Base-by-base conservation (phyloP, 805 yeast species). In the Starmerella apis region DNA sequence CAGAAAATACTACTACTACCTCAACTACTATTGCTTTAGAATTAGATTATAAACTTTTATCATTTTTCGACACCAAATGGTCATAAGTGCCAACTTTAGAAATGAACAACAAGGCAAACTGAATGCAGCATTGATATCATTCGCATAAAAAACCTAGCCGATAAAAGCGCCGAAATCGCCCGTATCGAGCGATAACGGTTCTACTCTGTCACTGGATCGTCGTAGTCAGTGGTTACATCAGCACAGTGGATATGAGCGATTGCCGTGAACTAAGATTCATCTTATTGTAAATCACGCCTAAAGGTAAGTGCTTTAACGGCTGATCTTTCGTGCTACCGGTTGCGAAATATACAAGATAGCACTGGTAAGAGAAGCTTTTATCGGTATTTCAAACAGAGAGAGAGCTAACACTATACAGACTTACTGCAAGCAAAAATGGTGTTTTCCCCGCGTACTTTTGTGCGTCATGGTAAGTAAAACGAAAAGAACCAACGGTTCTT, bases 231-330 rank as follows among this genome's bases (percentile, higher is more conserved):
- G 30, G 8, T 27, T 27, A 27, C 30, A 11, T 27, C 30, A 27
- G 30, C 11, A 9, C n/a, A 11, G 11, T 11, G 11, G 10, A 27
- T 27, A 27, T 27, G 30, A 27, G 30, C 30, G 10, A 27, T 27
- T 27, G 30, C 30, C 30, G 11, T 11, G 30, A 11, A 27, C 30
- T 9, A n/a, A n/a, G n/a, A 31, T 13, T 31, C 35, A 31, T 18
- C 35, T 31, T 10, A 18, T 31, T 31, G 35, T 31, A 31, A 31
- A 35, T n/a, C 18, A 37, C 55, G 35, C 53, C 55, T 37, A 55
- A 56, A 47, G 59, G 59, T 56, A 56, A 56, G 59, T 56, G 39
- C 19, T 39, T 37, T 2, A 3, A 20, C 19, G 19, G 35, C 16
- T 31, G 18, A 31, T 13, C n/a, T 8, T 14, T n/a, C 35, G 2